A percentile compares a stretch with the other conserved stretches of the same genome.
These are phyloP conservation scores for Gloeostereum incarnatum DNA, from an alignment of 768 basidiomycete genomes.

Conservation along the genomic window DNA sequence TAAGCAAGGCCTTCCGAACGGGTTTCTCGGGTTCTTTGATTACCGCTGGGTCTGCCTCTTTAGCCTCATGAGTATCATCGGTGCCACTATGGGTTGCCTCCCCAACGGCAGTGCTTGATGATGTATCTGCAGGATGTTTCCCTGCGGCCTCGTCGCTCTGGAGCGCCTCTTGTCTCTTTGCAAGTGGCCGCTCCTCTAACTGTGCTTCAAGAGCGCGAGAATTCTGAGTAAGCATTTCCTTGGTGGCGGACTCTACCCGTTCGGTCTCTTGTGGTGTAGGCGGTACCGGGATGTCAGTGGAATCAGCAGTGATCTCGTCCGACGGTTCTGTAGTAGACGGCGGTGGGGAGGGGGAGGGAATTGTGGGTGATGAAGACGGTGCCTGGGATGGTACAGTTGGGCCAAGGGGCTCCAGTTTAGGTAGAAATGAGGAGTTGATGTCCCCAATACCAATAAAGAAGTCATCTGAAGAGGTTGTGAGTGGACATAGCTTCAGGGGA, in stretches of 20 bases:
- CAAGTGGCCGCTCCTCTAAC: conserved; percentile 77
- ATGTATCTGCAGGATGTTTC: conserved; percentile 9
- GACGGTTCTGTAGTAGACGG: conserved; percentile 12
- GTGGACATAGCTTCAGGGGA: conserved; percentile 5
- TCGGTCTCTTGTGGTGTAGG: conserved; percentile 31
- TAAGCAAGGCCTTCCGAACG: conserved; percentile 67
- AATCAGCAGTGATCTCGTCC: conserved; percentile 7
- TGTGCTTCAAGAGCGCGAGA: conserved; percentile 75
- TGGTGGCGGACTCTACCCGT: conserved; percentile 31
- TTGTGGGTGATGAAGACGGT: conserved; percentile 14
- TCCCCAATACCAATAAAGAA: conserved; percentile 98
- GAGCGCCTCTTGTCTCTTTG: conserved; percentile 78
- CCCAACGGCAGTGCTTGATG: conserved; percentile 8
- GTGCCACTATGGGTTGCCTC: conserved; percentile 6
- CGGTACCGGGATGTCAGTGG: conserved; percentile 11
- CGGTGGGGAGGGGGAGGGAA: conserved; percentile 8
- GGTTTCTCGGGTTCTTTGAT: conserved; percentile 30
- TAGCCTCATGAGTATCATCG: conserved; percentile 9
- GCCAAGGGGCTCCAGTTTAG: conserved; percentile 57
- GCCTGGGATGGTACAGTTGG: conserved; percentile 24
- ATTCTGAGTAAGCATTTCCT: conserved; percentile 59
- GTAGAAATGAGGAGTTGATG: conserved; percentile 92
- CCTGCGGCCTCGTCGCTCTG: conserved; percentile 34
- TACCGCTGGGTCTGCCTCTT: conserved; percentile 9
- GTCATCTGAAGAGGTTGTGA: conserved; percentile 54